These are phyloP conservation scores for Angomonas ambiguus DNA, from an alignment of 208 protist genomes.

Conservation along the genomic window DNA sequence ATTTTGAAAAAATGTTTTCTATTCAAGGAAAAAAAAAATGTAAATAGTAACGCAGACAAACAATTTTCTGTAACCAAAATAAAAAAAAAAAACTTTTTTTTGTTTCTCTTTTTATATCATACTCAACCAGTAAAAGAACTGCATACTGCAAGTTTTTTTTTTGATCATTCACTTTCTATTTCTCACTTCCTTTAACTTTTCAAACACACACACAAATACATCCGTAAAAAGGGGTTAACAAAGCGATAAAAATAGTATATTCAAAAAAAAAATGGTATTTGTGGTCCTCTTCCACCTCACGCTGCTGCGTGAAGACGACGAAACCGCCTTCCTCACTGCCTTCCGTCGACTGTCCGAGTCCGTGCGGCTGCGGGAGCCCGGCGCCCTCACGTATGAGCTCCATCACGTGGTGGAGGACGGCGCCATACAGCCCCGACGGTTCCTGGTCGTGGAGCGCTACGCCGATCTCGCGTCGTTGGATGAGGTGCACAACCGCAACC, in stretches of 20 bases:
- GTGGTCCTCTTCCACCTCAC: conserved; percentile 43
- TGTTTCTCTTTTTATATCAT: not conserved
- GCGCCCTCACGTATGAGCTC: conserved; percentile 66
- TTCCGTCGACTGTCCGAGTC: conserved; percentile 45
- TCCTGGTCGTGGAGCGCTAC: conserved; percentile 62
- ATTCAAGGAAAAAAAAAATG: conserved; percentile 10
- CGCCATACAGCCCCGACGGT: conserved; percentile 25
- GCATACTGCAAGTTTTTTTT: not conserved
- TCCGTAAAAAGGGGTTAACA: not conserved
- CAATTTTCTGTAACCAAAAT: not conserved
- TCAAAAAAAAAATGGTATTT: conserved; percentile 33
- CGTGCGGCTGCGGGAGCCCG: conserved; percentile 43
- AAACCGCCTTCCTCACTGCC: conserved; percentile 28
- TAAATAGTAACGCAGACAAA: conserved; percentile 16
- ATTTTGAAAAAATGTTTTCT: not conserved
- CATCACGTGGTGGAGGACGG: conserved; percentile 36
- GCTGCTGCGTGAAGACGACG: conserved; percentile 29
- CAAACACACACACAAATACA: no score
- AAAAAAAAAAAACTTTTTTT: not conserved
- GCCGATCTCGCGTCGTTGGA: conserved; percentile 24
- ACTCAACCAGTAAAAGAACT: not conserved
- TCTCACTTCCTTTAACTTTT: conserved; percentile 7
- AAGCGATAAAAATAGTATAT: not conserved
- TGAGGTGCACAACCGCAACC: conserved; percentile 45
- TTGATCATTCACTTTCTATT: conserved; percentile 3